Conservation (phyloP, 2,329 filamentous ascomycete genomes). For the Ascochyta pisi region DNA sequence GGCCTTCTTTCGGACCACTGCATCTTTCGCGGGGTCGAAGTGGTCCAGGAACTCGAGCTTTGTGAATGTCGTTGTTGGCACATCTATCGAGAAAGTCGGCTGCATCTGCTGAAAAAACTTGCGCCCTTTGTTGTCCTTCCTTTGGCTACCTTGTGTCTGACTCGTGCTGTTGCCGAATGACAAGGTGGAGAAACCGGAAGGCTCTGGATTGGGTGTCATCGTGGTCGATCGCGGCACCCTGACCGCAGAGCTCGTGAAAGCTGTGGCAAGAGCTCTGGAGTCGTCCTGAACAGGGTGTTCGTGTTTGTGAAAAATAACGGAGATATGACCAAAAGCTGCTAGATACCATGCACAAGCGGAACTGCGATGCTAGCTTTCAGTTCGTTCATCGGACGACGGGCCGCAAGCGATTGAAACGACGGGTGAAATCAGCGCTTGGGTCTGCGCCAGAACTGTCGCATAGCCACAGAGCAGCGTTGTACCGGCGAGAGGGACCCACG, state of each 20-base stretch:
- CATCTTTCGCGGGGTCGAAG: slow-evolving; percentile 29
- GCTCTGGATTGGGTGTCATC: slow-evolving; percentile 6
- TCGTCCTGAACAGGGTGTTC: slow-evolving; percentile 1
- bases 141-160: neutral
- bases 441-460: slow-evolving; percentile 2
- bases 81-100: slow-evolving; percentile 29
- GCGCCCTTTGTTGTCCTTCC: slow-evolving; percentile 18
- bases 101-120: slow-evolving; percentile 32
- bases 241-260: neutral
- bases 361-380: slow-evolving; percentile 2
- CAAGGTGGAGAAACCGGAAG: slow-evolving; percentile 4
- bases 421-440: neutral
- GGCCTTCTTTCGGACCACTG: slow-evolving; percentile 34
- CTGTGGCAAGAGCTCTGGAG: neutral
- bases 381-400: neutral
- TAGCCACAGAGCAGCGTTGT: slow-evolving; percentile 1
- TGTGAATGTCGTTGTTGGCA: slow-evolving; percentile 16
- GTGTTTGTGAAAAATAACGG: neutral
- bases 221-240: slow-evolving; percentile 4
- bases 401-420: slow-evolving; percentile 2
- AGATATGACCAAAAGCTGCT: neutral
- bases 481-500: neutral
- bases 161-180: neutral
- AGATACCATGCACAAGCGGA: neutral
- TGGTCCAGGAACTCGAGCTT: slow-evolving; percentile 33